Conservation (phyloP, 345 rosid genomes). For the Populus euphratica region DNA sequence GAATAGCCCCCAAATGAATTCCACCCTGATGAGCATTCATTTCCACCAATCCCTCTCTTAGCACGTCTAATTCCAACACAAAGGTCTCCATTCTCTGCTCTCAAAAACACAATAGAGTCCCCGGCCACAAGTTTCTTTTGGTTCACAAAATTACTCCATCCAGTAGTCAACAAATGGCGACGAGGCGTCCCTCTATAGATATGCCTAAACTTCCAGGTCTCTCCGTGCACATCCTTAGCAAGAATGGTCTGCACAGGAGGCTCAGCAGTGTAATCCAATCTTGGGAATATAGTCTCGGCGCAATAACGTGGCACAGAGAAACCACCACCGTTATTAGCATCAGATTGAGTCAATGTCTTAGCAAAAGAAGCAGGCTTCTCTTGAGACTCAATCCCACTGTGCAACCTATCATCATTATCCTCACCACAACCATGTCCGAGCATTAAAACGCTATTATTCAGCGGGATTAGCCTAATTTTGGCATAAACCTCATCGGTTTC, state of each 20-base stretch:
- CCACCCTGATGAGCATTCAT: conserved; percentile 68
- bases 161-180: conserved; percentile 90
- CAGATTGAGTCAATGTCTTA: conserved; percentile 91
- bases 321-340: conserved; percentile 97
- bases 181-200: conserved; percentile 94
- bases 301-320: conserved; percentile 98
- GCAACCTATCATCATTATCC: conserved; percentile 31
- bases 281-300: conserved; percentile 94
- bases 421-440: conserved; percentile 23
- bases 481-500: conserved; percentile 89
- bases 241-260: conserved; percentile 96
- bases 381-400: conserved; percentile 34
- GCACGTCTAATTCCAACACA: conserved; percentile 91
- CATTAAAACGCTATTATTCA: conserved; percentile 36
- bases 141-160: conserved; percentile 97
- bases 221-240: conserved; percentile 89
- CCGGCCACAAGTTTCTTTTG: conserved; percentile 98
- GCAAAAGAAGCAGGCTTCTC: conserved; percentile 89
- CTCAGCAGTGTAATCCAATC: conserved; percentile 73
- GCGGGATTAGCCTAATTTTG: conserved; percentile 56
- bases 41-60: conserved; percentile 73
- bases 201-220: conserved; percentile 92
- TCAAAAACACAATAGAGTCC: conserved; percentile 82
- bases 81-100: conserved; percentile 84
- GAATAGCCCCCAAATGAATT: conserved; percentile 57